These are phyloP conservation scores for Grigorovia humatica DNA, from an alignment of 805 yeast species.

Conservation along the genomic window DNA sequence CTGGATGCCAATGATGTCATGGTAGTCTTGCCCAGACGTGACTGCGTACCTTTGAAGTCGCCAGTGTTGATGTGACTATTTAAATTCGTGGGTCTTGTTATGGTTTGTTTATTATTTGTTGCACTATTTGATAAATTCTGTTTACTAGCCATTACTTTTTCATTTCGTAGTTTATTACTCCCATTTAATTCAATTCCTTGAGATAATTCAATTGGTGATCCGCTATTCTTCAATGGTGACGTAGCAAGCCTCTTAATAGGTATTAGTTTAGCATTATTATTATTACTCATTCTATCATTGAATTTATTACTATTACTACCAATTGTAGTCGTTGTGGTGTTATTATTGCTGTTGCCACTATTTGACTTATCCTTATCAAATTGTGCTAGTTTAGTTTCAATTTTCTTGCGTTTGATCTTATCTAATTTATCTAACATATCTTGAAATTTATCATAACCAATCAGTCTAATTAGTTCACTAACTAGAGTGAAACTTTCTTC, in stretches of 20 bases:
- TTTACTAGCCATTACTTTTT: not conserved
- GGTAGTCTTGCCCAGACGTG: not conserved
- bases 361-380: not conserved
- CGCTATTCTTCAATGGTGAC: constrained; percentile 46
- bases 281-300: not conserved
- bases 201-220: not conserved
- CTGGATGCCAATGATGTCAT: not conserved
- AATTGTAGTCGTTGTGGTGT: too few species aligned
- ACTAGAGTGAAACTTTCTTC: constrained; percentile 64
- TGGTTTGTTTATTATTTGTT: not conserved
- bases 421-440: constrained; percentile 61
- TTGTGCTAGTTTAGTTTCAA: constrained; percentile 44
- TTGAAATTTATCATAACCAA: constrained; percentile 60
- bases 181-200: not conserved
- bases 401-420: constrained; percentile 60
- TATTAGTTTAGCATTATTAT: constrained; percentile 20
- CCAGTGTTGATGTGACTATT: not conserved
- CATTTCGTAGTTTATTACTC: not conserved
- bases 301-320: too few species aligned
- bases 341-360: not conserved
- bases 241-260: constrained; percentile 65
- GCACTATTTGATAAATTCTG: not conserved
- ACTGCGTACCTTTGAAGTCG: not conserved
- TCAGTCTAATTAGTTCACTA: constrained; percentile 75
- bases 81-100: not conserved